Base-by-base conservation (phyloP, 2,329 filamentous ascomycete genomes). In the Apiospora kogelbergensis region DNA sequence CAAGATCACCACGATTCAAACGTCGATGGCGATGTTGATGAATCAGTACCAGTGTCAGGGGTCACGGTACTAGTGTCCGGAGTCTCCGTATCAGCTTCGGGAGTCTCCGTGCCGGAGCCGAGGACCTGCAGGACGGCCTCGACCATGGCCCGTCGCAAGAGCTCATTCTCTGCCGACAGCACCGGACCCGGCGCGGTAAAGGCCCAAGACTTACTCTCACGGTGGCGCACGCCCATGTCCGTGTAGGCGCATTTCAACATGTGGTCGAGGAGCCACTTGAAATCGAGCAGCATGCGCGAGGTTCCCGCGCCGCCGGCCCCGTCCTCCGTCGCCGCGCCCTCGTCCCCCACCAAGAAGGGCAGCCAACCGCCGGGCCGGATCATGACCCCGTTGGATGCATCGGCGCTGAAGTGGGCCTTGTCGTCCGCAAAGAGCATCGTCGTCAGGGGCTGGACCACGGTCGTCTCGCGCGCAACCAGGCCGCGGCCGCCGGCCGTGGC, bases 231-330 rank as follows among this genome's bases (percentile, higher is more conserved):
- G 57, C 42, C 22, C 22, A 30, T 22, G 37, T 67, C 48, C 3
- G 24, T 22, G 24, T 60, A 67, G 10, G 40, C 33, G 10, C 37
- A n/a, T 3, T 60, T n/a, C 46, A 67, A 20, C 45, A 67, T 44
- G 15, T 1, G 10, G 20, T 67, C 26, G 20, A 67, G n/a, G 7
- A 53, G 24, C 2, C 15, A 33, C 41, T 45, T 42, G 66, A 67
- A 67, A 26, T 41, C 37, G 68, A 26, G 68, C 69, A 65, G 70
- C 68, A 64, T 13, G 1, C 48, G 72, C 73, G 20, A 69, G 68
- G 7, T 37, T 11, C n/a, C 64, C 3, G 11, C 13, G 48, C 15
- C 15, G 17, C 7, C 26, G 26, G 9, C 17, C 6, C 1, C 22
- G 2, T 26, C 13, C 6, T 15, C 24, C 22, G 30, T 24, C 4